Conservation (phyloP, 495 filamentous ascomycete species). For the Neurospora terricola region DNA sequence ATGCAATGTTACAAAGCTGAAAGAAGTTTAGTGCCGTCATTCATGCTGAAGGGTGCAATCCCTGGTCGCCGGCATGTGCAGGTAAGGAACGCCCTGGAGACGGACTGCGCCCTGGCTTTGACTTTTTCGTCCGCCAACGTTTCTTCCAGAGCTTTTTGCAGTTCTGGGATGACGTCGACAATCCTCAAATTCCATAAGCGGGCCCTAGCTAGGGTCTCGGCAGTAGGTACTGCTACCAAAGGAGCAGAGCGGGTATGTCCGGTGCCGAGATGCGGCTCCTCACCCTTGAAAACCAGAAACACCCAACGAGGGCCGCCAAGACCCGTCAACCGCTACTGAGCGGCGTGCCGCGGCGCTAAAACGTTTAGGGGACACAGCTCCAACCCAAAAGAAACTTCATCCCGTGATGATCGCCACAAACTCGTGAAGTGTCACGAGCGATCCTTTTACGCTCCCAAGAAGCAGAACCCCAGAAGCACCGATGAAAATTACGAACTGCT, state of each 20-base stretch:
- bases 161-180: not conserved
- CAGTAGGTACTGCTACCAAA: not conserved
- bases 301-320: not conserved
- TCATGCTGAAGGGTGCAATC: not conserved
- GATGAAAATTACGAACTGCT: not conserved
- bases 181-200: not conserved
- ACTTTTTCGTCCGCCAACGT: not conserved
- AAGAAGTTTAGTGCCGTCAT: not conserved
- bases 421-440: not conserved
- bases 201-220: not conserved
- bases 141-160: not conserved
- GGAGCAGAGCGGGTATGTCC: not conserved
- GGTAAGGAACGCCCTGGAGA: not conserved
- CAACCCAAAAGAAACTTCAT: not conserved
- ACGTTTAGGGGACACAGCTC: not conserved
- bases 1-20: not conserved
- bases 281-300: not conserved
- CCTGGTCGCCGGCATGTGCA: not conserved
- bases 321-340: not conserved
- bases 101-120: not conserved
- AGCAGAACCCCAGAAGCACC: not conserved
- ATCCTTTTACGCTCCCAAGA: not conserved
- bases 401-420: not conserved
- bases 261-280: not conserved
- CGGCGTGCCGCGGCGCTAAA: not conserved